These are phyloP conservation scores for Aquilaria yunnanensis DNA, from an alignment of 345 rosid genomes.

Conservation along the genomic window DNA sequence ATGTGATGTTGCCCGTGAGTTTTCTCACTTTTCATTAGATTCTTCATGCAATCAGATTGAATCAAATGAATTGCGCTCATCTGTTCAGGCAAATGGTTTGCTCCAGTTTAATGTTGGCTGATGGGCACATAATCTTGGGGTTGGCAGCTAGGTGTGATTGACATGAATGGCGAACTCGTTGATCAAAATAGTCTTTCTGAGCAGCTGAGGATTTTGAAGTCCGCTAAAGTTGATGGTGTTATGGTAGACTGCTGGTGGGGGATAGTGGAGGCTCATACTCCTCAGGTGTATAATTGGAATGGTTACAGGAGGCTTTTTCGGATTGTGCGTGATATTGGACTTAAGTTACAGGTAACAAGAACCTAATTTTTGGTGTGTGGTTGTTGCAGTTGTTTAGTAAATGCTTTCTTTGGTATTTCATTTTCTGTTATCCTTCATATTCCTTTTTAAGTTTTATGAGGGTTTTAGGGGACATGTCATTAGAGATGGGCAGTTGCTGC, in stretches of 20 bases:
- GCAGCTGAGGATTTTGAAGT: constrained; percentile 59
- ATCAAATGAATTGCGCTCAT: too few species aligned
- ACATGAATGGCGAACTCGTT: constrained; percentile 65
- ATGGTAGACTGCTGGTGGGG: constrained; percentile 99
- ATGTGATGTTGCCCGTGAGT: constrained; percentile 93
- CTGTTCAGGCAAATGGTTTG: not conserved
- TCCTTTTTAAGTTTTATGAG: constrained; percentile 7
- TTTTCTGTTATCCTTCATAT: not conserved
- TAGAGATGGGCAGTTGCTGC: too few species aligned
- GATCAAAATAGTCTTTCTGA: constrained; percentile 60
- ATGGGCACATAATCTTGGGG: constrained; percentile 10
- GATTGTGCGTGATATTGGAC: constrained; percentile 69
- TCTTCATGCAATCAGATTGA: not conserved
- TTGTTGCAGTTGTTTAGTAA: not conserved
- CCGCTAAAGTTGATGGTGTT: constrained; percentile 77
- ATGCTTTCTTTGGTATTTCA: not conserved
- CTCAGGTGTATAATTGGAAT: constrained; percentile 73
- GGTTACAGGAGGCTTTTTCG: constrained; percentile 82
- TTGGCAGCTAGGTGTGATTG: constrained; percentile 62
- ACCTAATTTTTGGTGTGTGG: not conserved
- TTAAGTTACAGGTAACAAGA: constrained; percentile 65
- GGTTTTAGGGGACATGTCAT: too few species aligned
- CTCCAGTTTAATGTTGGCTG: not conserved
- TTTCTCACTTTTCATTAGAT: not conserved
- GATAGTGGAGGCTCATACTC: constrained; percentile 72